phyloP scores from a whole-genome alignment of 345 rosid species.

The Acer yangbiense region DNA sequence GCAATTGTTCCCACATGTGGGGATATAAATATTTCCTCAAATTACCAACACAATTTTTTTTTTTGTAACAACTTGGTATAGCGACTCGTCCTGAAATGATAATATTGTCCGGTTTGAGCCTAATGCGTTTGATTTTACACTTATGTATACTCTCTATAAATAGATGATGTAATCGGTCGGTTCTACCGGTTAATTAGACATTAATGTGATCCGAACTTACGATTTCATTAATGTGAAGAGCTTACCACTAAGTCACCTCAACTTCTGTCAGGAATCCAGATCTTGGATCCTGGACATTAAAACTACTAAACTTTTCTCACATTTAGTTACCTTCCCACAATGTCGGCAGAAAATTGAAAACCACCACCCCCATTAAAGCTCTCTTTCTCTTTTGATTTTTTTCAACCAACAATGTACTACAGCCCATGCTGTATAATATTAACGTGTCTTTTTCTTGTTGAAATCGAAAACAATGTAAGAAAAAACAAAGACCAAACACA shows the following conservation, averaged over 20 bases:
- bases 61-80: background rate
- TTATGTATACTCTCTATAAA: too few species aligned
- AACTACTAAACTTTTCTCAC: background rate
- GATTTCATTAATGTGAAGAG: too few species aligned
- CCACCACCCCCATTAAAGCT: background rate
- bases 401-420: conserved; percentile 2
- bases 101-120: too few species aligned
- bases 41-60: background rate
- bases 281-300: background rate
- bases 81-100: too few species aligned
- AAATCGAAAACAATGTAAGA: background rate
- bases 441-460: conserved; percentile 1
- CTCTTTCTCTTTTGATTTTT: background rate
- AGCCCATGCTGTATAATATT: background rate
- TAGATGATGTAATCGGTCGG: too few species aligned
- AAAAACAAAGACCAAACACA: background rate
- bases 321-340: background rate
- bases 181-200: too few species aligned
- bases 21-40: background rate
- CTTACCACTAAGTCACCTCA: too few species aligned
- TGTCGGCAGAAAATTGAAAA: background rate
- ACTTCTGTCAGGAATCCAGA: background rate
- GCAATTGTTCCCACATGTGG: background rate
- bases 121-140: too few species aligned
- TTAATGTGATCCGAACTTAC: too few species aligned